phyloP scores from a whole-genome alignment of 768 basidiomycete species.

The Grammothele lineata region DNA sequence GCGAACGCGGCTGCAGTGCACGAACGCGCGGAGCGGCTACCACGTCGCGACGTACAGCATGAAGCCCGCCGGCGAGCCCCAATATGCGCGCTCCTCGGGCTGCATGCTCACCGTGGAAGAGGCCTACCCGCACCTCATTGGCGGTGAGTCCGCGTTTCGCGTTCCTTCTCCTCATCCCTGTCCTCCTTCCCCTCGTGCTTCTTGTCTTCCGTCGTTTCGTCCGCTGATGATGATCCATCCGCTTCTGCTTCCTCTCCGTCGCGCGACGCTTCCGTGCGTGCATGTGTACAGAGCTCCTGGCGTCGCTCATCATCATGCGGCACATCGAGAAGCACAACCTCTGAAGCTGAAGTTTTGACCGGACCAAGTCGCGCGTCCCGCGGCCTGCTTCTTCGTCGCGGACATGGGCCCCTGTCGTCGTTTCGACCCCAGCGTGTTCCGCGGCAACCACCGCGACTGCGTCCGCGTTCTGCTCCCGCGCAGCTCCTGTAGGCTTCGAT shows the following conservation, averaged over 20 bases:
- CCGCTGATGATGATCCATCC: constrained; percentile 7
- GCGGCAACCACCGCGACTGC: too few relatives aligned
- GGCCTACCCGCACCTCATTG: constrained; percentile 48
- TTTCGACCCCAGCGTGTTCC: too few relatives aligned
- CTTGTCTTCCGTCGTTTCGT: neutral
- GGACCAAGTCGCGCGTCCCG: too few relatives aligned
- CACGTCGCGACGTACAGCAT: constrained; percentile 59
- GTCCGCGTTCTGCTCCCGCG: too few relatives aligned
- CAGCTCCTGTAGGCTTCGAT: too few relatives aligned
- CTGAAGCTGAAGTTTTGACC: constrained; percentile 18
- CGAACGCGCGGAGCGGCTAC: constrained; percentile 40
- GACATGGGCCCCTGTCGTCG: neutral
- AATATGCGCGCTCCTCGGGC: constrained; percentile 51
- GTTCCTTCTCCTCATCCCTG: neutral
- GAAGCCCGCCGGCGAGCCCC: constrained; percentile 50
- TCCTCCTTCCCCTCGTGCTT: too few relatives aligned
- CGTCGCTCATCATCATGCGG: constrained; percentile 60
- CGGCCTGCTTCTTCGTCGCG: neutral
- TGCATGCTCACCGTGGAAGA: constrained; percentile 64
- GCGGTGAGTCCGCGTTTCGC: constrained; percentile 38
- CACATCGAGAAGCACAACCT: constrained; percentile 49
- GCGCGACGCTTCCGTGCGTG: neutral
- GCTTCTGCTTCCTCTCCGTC: too few relatives aligned
- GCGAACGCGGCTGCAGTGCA: constrained; percentile 42
- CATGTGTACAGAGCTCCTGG: constrained; percentile 51